Percentiles rank a stretch among this genome's conserved stretches.
Evolutionary conservation across 2,329 filamentous ascomycete genomes (phyloP).

Genomic region (Bipolaris sorokiniana): DNA sequence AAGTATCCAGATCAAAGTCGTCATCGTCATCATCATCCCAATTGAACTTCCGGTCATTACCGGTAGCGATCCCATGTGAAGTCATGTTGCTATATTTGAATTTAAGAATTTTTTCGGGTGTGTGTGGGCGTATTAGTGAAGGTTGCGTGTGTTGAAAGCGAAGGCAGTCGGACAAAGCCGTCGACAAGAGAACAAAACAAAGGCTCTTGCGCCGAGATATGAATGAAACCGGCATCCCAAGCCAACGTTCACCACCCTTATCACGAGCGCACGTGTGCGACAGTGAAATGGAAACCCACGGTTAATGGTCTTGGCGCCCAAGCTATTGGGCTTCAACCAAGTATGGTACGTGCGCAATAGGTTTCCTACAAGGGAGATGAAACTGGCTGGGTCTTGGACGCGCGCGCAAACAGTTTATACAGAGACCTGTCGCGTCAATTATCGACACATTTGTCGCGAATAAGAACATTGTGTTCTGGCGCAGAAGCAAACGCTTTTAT

Average conservation of each 20-base stretch:
- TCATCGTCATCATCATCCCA: conserved; percentile 38
- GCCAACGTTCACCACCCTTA: background rate
- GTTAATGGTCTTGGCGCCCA: conserved; percentile 5
- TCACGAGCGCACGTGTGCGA: background rate
- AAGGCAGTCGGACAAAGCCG: background rate
- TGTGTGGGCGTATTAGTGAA: background rate
- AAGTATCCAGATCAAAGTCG: conserved; percentile 23
- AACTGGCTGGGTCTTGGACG: background rate
- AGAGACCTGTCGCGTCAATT: background rate
- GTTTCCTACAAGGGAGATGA: background rate
- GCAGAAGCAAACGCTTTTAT: background rate
- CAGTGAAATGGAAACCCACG: conserved; percentile 5
- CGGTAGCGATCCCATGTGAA: background rate
- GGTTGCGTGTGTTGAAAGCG: background rate
- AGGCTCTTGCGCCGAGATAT: background rate
- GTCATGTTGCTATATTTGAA: conserved; percentile 12
- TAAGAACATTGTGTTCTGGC: background rate
- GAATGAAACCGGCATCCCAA: background rate
- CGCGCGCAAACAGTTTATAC: background rate
- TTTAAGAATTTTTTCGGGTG: background rate
- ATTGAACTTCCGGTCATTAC: conserved; percentile 12
- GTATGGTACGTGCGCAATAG: conserved; percentile 9
- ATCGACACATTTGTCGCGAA: background rate
- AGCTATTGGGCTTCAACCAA: conserved; percentile 3
- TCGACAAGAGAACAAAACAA: background rate